Evolutionary conservation across 2,329 filamentous ascomycete species (phyloP).

Genomic region (Colletotrichum liaoningense): DNA sequence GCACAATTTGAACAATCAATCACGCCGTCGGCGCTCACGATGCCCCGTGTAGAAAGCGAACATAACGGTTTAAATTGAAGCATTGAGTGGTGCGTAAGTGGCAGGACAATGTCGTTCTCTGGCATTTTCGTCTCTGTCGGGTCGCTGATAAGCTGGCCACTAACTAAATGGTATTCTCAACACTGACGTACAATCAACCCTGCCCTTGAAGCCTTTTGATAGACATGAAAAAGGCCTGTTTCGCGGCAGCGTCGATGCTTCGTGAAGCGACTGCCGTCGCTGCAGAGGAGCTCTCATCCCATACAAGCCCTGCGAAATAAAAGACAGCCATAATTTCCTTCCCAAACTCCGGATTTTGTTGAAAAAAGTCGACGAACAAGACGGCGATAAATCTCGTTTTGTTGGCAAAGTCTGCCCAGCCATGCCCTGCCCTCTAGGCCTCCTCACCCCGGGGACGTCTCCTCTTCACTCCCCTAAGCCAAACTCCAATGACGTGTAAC

Average conservation of each 20-base stretch:
- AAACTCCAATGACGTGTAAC: slow-evolving; percentile 19
- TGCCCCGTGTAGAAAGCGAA: not conserved
- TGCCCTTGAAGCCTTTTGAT: slow-evolving; percentile 6
- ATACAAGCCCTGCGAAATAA: slow-evolving; percentile 11
- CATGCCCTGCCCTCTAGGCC: not conserved
- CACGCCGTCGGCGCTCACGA: not conserved
- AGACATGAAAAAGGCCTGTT: not conserved
- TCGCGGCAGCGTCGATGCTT: slow-evolving; percentile 22
- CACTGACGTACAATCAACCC: slow-evolving; percentile 27
- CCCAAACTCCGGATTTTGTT: slow-evolving; percentile 27
- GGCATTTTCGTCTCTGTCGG: slow-evolving; percentile 22
- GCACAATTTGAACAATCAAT: not conserved
- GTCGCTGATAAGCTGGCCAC: slow-evolving; percentile 26
- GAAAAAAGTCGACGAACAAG: not conserved
- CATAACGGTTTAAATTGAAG: not conserved
- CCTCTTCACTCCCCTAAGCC: not conserved
- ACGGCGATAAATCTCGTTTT: not conserved
- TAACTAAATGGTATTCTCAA: slow-evolving; percentile 30
- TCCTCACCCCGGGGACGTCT: not conserved
- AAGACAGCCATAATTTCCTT: slow-evolving; percentile 4
- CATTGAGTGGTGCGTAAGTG: not conserved
- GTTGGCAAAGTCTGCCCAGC: not conserved
- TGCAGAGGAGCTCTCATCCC: slow-evolving; percentile 8
- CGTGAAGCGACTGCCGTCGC: not conserved
- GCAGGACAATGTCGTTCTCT: slow-evolving; percentile 5